Evolutionary conservation across 345 rosid species (phyloP), one percentile per base, ranked within the genome.

Genomic region (Eutrema heterophyllum): DNA sequence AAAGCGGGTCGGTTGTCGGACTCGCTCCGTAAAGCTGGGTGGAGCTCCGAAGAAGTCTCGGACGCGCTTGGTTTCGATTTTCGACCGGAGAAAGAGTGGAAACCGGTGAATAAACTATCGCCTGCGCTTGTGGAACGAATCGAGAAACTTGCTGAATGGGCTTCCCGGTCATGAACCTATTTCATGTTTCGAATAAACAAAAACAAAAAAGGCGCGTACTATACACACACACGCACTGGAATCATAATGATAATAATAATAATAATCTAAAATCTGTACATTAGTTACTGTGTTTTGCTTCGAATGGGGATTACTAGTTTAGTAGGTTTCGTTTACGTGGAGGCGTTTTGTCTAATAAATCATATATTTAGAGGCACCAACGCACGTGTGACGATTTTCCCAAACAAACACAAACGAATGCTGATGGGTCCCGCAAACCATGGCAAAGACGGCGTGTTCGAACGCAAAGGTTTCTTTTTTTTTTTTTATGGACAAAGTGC

Each of bases 31-130:
- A 83, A 86, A 63, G 81, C 92, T 8, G 97, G 97, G 60, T 92
- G 97, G 97, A 92, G 91, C 89, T 83, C 92, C 41, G 96, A 89
- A 33, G 96, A 92, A 59, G 94, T 92, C 0, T 85, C 96, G 53
- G 96, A 89, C 9, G 89, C 89, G 0, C 52, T 92, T 7, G 86
- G 91, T 3, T 88, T 92, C 14, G 85, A 88, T 84, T 86, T 82
- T 64, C 84, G 87, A 75, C 84, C 82, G 65, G 89, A 78, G 74
- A 88, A 81, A 75, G 88, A 76, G 69, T 84, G 76, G 73, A 88
- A 81, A 81, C 88, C 86, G 70, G 88, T 49, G 0, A 84, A 83
- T 82, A 83, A 84, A 73, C 54, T 89, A 26, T 85, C 96, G 7
- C 91, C 90, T 21, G 83, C 74, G 44, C 81, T 86, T 0, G 86